A percentile compares a stretch with the other conserved stretches of the same genome.
Conservation (phyloP, 2,329 filamentous ascomycete genomes). For the Ophiocordyceps camponoti-rufipedis region DNA sequence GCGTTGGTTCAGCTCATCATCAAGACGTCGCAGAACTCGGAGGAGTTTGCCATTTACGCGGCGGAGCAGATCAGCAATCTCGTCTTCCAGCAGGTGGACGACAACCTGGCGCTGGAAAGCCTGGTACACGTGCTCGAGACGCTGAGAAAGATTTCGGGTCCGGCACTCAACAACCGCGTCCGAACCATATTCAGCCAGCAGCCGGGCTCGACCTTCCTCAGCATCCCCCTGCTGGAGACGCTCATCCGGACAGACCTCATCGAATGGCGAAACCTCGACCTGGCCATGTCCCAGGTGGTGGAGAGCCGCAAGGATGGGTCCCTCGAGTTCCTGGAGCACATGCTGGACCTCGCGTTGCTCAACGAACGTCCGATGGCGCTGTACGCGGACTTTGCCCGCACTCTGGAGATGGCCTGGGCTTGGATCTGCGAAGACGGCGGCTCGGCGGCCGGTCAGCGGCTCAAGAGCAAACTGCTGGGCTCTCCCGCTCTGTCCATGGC, state of each 20-base stretch:
- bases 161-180: constrained; percentile 34
- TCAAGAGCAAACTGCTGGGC: constrained; percentile 44
- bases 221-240: constrained; percentile 36
- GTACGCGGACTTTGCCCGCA: constrained; percentile 71
- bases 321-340: constrained; percentile 60
- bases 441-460: constrained; percentile 44
- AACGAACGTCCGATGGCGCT: constrained; percentile 61
- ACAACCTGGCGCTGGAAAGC: constrained; percentile 39
- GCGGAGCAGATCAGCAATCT: constrained; percentile 40
- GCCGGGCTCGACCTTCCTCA: constrained; percentile 34
- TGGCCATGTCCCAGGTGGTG: constrained; percentile 55
- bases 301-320: constrained; percentile 51
- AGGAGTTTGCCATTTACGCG: constrained; percentile 39
- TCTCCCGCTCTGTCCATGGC: constrained; percentile 19
- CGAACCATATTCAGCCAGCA: constrained; percentile 38
- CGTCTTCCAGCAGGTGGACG: constrained; percentile 35
- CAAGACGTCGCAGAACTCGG: constrained; percentile 41
- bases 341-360: constrained; percentile 64
- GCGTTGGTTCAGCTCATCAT: constrained; percentile 43
- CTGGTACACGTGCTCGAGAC: constrained; percentile 44
- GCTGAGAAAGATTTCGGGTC: constrained; percentile 38
- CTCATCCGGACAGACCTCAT: constrained; percentile 41
- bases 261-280: constrained; percentile 48
- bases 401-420: constrained; percentile 60
- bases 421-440: constrained; percentile 63